Percentiles rank a stretch among this genome's conserved stretches.
Evolutionary conservation across 306 rosid species (phyloP).

Genomic region (Alnus glutinosa): DNA sequence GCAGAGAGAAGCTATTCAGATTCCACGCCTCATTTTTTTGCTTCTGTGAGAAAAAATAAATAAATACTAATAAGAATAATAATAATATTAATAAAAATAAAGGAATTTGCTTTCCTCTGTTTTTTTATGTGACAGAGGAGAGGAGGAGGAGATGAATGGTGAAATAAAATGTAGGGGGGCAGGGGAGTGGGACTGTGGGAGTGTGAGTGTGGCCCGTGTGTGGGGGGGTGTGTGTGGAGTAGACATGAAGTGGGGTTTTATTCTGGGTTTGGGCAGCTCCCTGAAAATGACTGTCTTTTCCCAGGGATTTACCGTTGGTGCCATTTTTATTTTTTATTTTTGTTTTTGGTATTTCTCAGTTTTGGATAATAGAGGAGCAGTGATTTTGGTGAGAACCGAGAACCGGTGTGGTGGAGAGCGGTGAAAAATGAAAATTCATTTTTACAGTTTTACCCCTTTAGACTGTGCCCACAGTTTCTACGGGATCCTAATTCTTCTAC

Average conservation of each 20-base stretch:
- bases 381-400: not conserved
- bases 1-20: slow-evolving; percentile 30
- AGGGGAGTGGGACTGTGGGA: slow-evolving; percentile 6
- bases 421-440: not conserved
- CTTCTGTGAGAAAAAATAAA: not conserved
- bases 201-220: not conserved
- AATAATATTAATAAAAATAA: not conserved
- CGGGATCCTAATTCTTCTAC: too few relatives aligned
- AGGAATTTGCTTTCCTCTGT: slow-evolving; percentile 46
- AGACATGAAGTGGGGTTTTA: slow-evolving; percentile 47
- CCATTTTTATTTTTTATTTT: slow-evolving; percentile 22
- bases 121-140: slow-evolving; percentile 49
- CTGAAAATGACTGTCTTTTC: slow-evolving; percentile 30
- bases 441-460: not conserved
- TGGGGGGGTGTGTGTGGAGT: not conserved
- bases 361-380: slow-evolving; percentile 6
- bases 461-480: too few relatives aligned
- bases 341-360: slow-evolving; percentile 17
- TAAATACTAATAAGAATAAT: too few relatives aligned
- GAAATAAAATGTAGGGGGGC: slow-evolving; percentile 25
- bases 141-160: slow-evolving; percentile 5
- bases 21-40: slow-evolving; percentile 31
- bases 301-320: slow-evolving; percentile 27
- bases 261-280: slow-evolving; percentile 25
- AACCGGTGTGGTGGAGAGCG: not conserved